phyloP scores from a whole-genome alignment of 202 grass and related monocot species.

The Setaria viridis region DNA sequence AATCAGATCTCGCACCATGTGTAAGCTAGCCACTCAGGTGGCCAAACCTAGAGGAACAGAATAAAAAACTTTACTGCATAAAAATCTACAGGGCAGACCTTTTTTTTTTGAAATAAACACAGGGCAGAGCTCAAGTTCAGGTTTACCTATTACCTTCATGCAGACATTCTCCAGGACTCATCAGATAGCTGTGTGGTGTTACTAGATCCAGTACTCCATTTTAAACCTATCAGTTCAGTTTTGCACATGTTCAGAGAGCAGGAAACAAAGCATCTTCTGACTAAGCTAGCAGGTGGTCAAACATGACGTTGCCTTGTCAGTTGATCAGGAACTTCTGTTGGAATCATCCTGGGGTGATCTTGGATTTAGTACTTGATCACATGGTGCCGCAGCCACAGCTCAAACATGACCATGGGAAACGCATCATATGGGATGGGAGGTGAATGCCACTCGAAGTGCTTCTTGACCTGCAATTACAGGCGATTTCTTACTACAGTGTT shows the following conservation, averaged over 20 bases:
- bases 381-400: constrained; percentile 54
- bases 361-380: constrained; percentile 59
- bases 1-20: constrained; percentile 34
- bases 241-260: background rate
- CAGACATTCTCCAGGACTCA: constrained; percentile 31
- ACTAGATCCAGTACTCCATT: background rate
- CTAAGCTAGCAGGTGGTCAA: constrained; percentile 40
- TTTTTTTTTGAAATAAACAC: background rate
- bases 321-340: constrained; percentile 26
- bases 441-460: constrained; percentile 62
- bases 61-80: background rate
- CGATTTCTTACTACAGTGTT: background rate
- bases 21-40: constrained; percentile 5
- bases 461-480: constrained; percentile 50
- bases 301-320: constrained; percentile 43
- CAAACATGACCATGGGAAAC: constrained; percentile 74
- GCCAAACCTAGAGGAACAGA: constrained; percentile 13
- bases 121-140: background rate
- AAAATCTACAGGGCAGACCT: constrained; percentile 7
- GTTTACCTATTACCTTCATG: constrained; percentile 16
- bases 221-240: constrained; percentile 18
- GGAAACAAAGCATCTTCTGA: constrained; percentile 7
- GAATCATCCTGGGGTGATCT: constrained; percentile 38
- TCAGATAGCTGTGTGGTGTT: constrained; percentile 2
- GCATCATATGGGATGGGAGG: constrained; percentile 54